phyloP scores from a whole-genome alignment of 306 rosid species.

The Hylodesmum podocarpum region DNA sequence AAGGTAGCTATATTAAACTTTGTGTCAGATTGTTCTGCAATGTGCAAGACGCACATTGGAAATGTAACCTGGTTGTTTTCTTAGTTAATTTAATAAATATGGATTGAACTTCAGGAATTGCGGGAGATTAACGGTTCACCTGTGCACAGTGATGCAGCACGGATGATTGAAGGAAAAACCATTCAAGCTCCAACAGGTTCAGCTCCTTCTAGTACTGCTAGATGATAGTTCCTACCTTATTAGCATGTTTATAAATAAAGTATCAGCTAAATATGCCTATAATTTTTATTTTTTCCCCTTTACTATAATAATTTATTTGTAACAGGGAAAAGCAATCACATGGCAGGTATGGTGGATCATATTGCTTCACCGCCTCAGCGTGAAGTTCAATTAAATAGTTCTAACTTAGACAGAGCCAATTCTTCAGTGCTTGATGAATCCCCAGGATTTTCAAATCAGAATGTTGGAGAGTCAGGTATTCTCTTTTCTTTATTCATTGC shows the following conservation, averaged over 20 bases:
- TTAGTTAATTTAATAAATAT: slow-evolving; percentile 10
- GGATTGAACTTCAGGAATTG: slow-evolving; percentile 53
- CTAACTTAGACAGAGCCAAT: slow-evolving; percentile 38
- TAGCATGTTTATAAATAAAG: not conserved
- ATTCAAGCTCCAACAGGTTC: slow-evolving; percentile 44
- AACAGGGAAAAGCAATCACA: slow-evolving; percentile 37
- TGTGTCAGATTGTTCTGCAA: slow-evolving; percentile 2
- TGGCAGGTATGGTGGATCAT: slow-evolving; percentile 42
- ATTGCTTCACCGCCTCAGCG: slow-evolving; percentile 43
- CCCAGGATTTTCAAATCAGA: slow-evolving; percentile 59
- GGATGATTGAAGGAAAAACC: slow-evolving; percentile 57
- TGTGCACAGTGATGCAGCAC: slow-evolving; percentile 45
- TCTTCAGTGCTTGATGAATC: slow-evolving; percentile 59
- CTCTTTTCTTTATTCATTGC: slow-evolving; percentile 11
- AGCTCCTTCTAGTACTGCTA: slow-evolving; percentile 37
- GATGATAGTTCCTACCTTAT: slow-evolving; percentile 5
- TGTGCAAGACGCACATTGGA: slow-evolving; percentile 23
- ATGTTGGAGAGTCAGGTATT: slow-evolving; percentile 65
- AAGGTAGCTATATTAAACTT: slow-evolving; percentile 54
- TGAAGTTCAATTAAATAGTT: slow-evolving; percentile 54
- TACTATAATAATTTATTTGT: slow-evolving; percentile 6
- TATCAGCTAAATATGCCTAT: not conserved
- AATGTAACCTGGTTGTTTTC: not conserved
- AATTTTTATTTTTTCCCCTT: not conserved
- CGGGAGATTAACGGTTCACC: slow-evolving; percentile 45